phyloP scores from a whole-genome alignment of 108 stramenopile species.

The Stephanodiscus minutulus region DNA sequence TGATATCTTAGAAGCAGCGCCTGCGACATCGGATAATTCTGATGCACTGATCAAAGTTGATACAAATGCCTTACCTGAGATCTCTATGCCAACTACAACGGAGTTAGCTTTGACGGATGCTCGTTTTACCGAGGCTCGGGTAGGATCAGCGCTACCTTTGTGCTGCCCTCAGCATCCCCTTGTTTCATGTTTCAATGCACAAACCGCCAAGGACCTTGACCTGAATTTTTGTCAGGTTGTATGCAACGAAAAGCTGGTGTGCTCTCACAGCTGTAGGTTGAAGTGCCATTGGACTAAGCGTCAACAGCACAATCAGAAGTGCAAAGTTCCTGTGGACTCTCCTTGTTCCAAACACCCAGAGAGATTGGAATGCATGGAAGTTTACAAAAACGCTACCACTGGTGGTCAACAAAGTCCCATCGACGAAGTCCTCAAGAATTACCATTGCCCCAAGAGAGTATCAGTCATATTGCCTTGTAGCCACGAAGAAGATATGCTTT shows the following conservation, averaged over 20 bases:
- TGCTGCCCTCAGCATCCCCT: slow-evolving; percentile 45
- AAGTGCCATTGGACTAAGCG: slow-evolving; percentile 44
- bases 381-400: slow-evolving; percentile 6
- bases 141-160: slow-evolving; percentile 30
- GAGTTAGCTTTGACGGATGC: slow-evolving; percentile 3
- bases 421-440: slow-evolving; percentile 9
- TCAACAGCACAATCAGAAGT: slow-evolving; percentile 21
- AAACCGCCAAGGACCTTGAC: slow-evolving; percentile 19
- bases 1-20: slow-evolving; percentile 23
- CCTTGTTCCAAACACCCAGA: slow-evolving; percentile 33
- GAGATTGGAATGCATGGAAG: slow-evolving; percentile 5
- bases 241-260: slow-evolving; percentile 21
- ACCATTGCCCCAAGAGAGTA: slow-evolving; percentile 21
- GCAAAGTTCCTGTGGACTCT: slow-evolving; percentile 21
- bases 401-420: slow-evolving; percentile 1
- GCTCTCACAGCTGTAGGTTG: slow-evolving; percentile 30
- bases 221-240: slow-evolving; percentile 30
- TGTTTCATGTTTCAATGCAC: slow-evolving; percentile 12
- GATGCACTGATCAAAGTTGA: slow-evolving; percentile 8
- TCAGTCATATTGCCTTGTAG: slow-evolving; percentile 25
- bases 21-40: slow-evolving; percentile 18
- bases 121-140: slow-evolving; percentile 5
- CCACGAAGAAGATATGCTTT: slow-evolving; percentile 13
- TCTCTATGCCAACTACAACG: neutral
- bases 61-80: neutral